Conservation (phyloP, 2,329 filamentous ascomycete species). For the Aspergillus melleus region DNA sequence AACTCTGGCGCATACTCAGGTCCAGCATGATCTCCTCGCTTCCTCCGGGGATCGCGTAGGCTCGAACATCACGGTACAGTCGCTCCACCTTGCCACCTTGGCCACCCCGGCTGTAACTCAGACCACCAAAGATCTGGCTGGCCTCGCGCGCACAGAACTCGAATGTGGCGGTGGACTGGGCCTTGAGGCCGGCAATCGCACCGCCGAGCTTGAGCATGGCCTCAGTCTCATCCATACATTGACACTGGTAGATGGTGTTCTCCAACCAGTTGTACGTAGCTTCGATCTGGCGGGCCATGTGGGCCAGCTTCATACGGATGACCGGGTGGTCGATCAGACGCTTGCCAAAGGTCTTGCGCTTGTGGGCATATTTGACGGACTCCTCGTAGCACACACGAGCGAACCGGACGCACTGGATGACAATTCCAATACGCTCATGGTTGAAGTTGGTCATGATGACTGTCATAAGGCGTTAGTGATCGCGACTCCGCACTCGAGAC, state of each 20-base stretch:
- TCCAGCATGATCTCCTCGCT: constrained; percentile 99
- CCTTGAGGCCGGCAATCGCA: constrained; percentile 90
- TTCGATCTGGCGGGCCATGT: constrained; percentile 98
- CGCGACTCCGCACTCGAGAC: background rate
- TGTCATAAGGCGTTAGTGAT: constrained; percentile 24
- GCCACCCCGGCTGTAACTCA: constrained; percentile 88
- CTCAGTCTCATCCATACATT: constrained; percentile 90
- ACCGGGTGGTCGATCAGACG: constrained; percentile 95
- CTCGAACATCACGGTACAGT: constrained; percentile 89
- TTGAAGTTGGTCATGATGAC: constrained; percentile 99
- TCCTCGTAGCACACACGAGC: constrained; percentile 96
- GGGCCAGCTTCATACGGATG: constrained; percentile 94
- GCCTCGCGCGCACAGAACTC: constrained; percentile 98
- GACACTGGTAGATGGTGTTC: constrained; percentile 88
- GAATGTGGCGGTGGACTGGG: constrained; percentile 89
- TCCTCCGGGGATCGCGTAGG: constrained; percentile 94
- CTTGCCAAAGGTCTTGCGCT: constrained; percentile 95
- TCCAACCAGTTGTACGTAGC: constrained; percentile 97
- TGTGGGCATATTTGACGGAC: constrained; percentile 93
- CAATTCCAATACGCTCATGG: constrained; percentile 97
- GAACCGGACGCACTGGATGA: constrained; percentile 96
- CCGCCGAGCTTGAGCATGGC: constrained; percentile 95
- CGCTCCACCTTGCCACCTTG: constrained; percentile 95
- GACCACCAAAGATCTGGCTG: constrained; percentile 93
- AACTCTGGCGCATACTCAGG: constrained; percentile 84